Evolutionary conservation across 176 grass and related monocot species (phyloP).

Genomic region (Aegilops longissima): DNA sequence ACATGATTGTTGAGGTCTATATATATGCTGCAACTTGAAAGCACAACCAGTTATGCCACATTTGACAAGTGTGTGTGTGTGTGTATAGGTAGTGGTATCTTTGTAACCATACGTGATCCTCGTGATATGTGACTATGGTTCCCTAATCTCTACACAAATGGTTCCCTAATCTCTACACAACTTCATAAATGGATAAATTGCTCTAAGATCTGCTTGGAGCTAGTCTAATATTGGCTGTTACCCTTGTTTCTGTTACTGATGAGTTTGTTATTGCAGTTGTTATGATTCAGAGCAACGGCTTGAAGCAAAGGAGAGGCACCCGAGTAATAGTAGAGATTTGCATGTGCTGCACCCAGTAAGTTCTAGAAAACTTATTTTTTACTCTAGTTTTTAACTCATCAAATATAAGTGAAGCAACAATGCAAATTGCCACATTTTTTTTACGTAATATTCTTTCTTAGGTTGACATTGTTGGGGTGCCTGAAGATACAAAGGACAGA

Average conservation of each 20-base stretch:
- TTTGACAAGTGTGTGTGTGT: background rate
- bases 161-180: background rate
- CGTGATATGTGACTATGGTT: background rate
- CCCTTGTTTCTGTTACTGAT: conserved; percentile 19
- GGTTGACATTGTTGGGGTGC: conserved; percentile 74
- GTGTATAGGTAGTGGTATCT: background rate
- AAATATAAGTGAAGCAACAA: conserved; percentile 1
- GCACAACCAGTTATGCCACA: background rate
- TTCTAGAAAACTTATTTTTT: conserved; percentile 14
- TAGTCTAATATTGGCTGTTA: conserved; percentile 17
- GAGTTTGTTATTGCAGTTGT: conserved; percentile 56
- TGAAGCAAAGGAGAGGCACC: conserved; percentile 73
- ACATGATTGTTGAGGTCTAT: conserved; percentile 8
- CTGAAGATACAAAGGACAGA: conserved; percentile 74
- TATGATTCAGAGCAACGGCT: conserved; percentile 47
- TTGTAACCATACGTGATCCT: background rate
- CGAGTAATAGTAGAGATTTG: conserved; percentile 55
- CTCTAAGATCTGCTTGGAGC: background rate
- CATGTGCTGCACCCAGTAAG: conserved; percentile 75
- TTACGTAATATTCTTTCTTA: conserved; percentile 25
- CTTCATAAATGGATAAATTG: conserved; percentile 13
- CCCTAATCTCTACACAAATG: background rate
- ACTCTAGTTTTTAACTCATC: background rate
- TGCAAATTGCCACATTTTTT: background rate
- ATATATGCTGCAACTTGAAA: conserved; percentile 10